These are phyloP conservation scores for Fraxinus ornus DNA, from an alignment of 305 asterid species.

Conservation along the genomic window DNA sequence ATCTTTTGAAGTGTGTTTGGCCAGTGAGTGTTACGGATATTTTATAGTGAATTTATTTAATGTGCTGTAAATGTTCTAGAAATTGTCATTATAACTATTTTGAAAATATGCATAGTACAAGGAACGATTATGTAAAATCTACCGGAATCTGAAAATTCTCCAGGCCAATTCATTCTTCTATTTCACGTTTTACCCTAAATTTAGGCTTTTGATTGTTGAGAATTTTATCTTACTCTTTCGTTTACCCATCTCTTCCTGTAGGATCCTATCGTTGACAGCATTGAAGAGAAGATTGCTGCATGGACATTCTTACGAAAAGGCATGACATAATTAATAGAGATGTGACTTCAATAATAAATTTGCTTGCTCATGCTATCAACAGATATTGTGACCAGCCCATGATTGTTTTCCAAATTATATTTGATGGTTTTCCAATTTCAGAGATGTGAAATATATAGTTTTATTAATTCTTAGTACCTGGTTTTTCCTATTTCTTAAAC, in stretches of 20 bases:
- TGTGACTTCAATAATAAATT: constrained; percentile 6
- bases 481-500: neutral
- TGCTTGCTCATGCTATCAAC: constrained; percentile 3
- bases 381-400: neutral
- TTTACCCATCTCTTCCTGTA: constrained; percentile 27
- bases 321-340: constrained; percentile 14
- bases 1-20: neutral
- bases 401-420: constrained; percentile 13
- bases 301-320: constrained; percentile 98
- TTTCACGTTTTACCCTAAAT: constrained; percentile 14
- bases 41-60: constrained; percentile 1
- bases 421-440: neutral
- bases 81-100: neutral
- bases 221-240: constrained; percentile 24
- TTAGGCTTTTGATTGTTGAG: neutral
- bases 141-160: neutral
- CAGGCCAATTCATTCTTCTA: neutral
- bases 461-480: constrained; percentile 12
- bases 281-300: constrained; percentile 90
- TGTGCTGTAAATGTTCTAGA: constrained; percentile 9
- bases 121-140: neutral
- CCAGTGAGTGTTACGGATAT: neutral
- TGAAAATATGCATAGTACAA: neutral
- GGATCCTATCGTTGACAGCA: constrained; percentile 93
- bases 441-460: neutral